Conservation (phyloP, 78 protist genomes). For the Isochrysis galbana region DNA sequence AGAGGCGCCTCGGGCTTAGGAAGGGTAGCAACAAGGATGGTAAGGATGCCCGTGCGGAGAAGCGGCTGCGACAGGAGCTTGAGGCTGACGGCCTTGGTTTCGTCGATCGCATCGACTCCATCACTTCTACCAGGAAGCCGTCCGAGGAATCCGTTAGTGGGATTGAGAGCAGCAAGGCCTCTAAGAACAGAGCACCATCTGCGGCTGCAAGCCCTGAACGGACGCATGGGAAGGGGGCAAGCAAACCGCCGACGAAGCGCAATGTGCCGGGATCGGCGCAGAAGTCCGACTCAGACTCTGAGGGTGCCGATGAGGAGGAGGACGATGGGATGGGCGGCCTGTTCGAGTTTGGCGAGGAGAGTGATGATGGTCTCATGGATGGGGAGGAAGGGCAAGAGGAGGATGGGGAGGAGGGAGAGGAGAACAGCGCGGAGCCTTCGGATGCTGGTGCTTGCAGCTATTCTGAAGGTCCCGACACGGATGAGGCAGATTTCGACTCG, state of each 20-base stretch:
- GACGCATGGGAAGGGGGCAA: neutral
- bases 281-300: neutral
- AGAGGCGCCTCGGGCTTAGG: neutral
- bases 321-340: neutral
- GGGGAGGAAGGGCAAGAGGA: conserved; percentile 2
- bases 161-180: no score
- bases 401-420: neutral
- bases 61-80: neutral
- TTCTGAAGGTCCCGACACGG: no score
- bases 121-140: neutral
- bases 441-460: neutral
- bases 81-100: neutral
- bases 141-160: no score
- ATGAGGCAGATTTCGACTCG: no score
- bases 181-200: no score
- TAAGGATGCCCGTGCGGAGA: neutral
- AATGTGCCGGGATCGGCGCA: neutral
- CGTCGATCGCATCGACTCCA: neutral
- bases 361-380: neutral
- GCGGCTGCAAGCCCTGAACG: no score
- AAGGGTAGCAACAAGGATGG: neutral
- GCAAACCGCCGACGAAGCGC: neutral
- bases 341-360: neutral
- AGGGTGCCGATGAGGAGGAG: neutral
- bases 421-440: neutral